Evolutionary conservation across 805 yeast species (phyloP).

Genomic region (Pichia thaimueangensis): DNA sequence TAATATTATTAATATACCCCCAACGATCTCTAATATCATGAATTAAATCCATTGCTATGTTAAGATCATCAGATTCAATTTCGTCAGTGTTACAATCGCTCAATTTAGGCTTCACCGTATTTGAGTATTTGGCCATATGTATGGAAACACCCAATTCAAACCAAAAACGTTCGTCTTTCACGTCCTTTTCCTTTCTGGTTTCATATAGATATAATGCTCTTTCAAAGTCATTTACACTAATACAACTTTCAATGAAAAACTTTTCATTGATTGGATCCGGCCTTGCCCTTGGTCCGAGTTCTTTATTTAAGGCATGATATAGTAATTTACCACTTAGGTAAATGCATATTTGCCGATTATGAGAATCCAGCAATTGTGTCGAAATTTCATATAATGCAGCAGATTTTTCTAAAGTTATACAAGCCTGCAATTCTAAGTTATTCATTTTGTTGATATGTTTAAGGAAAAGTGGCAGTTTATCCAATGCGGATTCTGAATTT

Average conservation of each 20-base stretch:
- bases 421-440: slow-evolving; percentile 15
- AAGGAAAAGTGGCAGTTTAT: slow-evolving; percentile 22
- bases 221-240: slow-evolving; percentile 27
- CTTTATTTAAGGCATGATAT: slow-evolving; percentile 28
- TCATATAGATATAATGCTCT: slow-evolving; percentile 35
- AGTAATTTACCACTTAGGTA: slow-evolving; percentile 38
- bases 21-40: slow-evolving; percentile 24
- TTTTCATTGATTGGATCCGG: slow-evolving; percentile 46
- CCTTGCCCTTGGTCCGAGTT: slow-evolving; percentile 32
- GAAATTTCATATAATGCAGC: slow-evolving; percentile 36
- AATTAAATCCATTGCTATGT: slow-evolving; percentile 33
- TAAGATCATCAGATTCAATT: slow-evolving; percentile 20
- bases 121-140: slow-evolving; percentile 25
- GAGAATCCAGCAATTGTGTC: slow-evolving; percentile 32
- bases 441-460: slow-evolving; percentile 16
- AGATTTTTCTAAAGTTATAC: slow-evolving; percentile 32
- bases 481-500: slow-evolving; percentile 18
- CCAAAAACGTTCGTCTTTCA: slow-evolving; percentile 43
- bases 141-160: slow-evolving; percentile 41
- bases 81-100: too few species aligned
- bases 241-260: slow-evolving; percentile 40
- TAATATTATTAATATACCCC: slow-evolving; percentile 32
- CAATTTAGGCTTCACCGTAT: not conserved
- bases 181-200: slow-evolving; percentile 31
- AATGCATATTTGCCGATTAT: slow-evolving; percentile 30